Evolutionary conservation across 2,329 filamentous ascomycete species (phyloP).

Genomic region (Penicillium glabrum): DNA sequence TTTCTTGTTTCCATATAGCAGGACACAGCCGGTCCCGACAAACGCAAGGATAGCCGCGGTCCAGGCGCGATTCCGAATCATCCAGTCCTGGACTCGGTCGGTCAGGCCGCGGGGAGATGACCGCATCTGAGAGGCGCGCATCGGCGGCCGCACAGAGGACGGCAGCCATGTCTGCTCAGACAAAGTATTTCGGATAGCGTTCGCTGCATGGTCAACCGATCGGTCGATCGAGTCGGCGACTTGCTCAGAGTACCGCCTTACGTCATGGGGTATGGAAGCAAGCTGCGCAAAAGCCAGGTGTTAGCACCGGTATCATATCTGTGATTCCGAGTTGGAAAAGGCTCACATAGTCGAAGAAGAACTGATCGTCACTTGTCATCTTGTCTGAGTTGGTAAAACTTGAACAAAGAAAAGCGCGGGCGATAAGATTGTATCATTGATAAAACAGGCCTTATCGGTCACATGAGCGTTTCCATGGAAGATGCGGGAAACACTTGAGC

Average conservation of each 20-base stretch:
- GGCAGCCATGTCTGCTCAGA: slow-evolving; percentile 72
- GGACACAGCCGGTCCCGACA: slow-evolving; percentile 61
- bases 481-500: not conserved
- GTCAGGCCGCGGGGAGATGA: slow-evolving; percentile 42
- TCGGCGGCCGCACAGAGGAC: slow-evolving; percentile 61
- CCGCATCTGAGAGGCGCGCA: slow-evolving; percentile 22
- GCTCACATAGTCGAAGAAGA: slow-evolving; percentile 73
- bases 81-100: slow-evolving; percentile 68
- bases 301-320: slow-evolving; percentile 5
- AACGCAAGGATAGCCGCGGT: slow-evolving; percentile 71
- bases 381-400: slow-evolving; percentile 30
- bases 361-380: slow-evolving; percentile 79
- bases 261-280: slow-evolving; percentile 61
- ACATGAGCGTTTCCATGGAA: not conserved
- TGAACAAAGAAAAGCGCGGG: slow-evolving; percentile 6
- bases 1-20: slow-evolving; percentile 63
- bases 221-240: slow-evolving; percentile 79
- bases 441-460: slow-evolving; percentile 4
- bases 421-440: slow-evolving; percentile 18
- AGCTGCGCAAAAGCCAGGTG: slow-evolving; percentile 42
- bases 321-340: too few species aligned
- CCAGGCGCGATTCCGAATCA: slow-evolving; percentile 69
- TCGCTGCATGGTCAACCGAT: slow-evolving; percentile 75
- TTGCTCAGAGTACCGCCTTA: slow-evolving; percentile 68
- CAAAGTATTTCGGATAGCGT: slow-evolving; percentile 67